phyloP scores from a whole-genome alignment of 2,329 filamentous ascomycete genomes.

The Achaetomium macrosporum region DNA sequence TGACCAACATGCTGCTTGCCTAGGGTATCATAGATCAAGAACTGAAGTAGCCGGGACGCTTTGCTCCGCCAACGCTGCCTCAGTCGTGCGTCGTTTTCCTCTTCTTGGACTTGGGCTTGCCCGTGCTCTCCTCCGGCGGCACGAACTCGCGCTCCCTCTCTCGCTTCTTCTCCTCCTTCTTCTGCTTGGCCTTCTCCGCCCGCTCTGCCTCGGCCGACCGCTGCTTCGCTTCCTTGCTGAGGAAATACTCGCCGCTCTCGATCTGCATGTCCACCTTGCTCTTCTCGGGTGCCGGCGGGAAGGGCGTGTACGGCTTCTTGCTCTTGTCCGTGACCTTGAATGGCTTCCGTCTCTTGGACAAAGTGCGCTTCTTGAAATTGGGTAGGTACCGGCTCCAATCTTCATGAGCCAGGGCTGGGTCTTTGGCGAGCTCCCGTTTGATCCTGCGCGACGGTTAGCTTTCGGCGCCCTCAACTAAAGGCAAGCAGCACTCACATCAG shows the following conservation, averaged over 20 bases:
- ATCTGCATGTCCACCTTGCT: slow-evolving; percentile 98
- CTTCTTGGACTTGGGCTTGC: slow-evolving; percentile 53
- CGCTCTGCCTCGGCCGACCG: slow-evolving; percentile 72
- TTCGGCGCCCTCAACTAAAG: not conserved
- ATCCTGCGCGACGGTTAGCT: slow-evolving; percentile 18
- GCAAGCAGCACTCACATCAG: slow-evolving; percentile 19
- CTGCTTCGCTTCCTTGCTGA: slow-evolving; percentile 89
- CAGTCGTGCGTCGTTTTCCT: slow-evolving; percentile 42
- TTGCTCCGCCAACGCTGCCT: not conserved
- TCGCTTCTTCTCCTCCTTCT: slow-evolving; percentile 82
- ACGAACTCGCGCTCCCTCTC: slow-evolving; percentile 82
- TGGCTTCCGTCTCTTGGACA: slow-evolving; percentile 77
- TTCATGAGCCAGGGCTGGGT: slow-evolving; percentile 67
- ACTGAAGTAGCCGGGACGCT: slow-evolving; percentile 1
- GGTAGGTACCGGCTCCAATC: slow-evolving; percentile 95
- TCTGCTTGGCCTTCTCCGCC: slow-evolving; percentile 76
- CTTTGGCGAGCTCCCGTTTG: slow-evolving; percentile 21
- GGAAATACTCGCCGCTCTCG: slow-evolving; percentile 94
- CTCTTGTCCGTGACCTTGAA: slow-evolving; percentile 85
- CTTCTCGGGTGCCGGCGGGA: slow-evolving; percentile 95
- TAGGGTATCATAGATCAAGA: slow-evolving; percentile 22
- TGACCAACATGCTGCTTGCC: slow-evolving; percentile 4
- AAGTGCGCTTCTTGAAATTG: slow-evolving; percentile 90
- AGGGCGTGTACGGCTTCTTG: slow-evolving; percentile 94
- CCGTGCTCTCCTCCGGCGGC: slow-evolving; percentile 69